phyloP scores from a whole-genome alignment of 805 yeast species.

The Torulaspora gathmanii region DNA sequence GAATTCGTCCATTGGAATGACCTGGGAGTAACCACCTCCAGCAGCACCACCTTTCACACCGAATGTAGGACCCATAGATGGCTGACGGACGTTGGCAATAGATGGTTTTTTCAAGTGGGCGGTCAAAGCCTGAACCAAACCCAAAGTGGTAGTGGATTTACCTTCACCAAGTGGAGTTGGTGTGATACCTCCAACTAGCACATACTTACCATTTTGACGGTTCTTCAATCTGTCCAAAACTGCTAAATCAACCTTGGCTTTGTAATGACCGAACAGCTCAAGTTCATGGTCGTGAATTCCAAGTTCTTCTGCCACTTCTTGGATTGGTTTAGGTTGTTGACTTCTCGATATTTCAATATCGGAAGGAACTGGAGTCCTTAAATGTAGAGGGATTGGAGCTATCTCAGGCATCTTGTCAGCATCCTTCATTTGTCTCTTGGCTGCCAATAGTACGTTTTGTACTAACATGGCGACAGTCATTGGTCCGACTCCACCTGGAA shows the following conservation, averaged over 20 bases:
- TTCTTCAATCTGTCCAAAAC: constrained; percentile 62
- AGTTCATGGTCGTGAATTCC: constrained; percentile 76
- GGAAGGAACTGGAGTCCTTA: constrained; percentile 72
- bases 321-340: constrained; percentile 80
- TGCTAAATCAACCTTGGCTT: constrained; percentile 78
- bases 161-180: constrained; percentile 99
- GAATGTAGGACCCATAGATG: constrained; percentile 97
- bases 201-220: constrained; percentile 72
- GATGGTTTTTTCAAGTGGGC: constrained; percentile 80
- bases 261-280: constrained; percentile 83
- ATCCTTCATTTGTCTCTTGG: constrained; percentile 49
- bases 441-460: constrained; percentile 76
- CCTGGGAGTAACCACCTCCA: constrained; percentile 98
- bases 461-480: constrained; percentile 98
- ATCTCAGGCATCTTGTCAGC: constrained; percentile 43
- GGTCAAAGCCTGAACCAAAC: constrained; percentile 93
- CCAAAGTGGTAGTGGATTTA: constrained; percentile 93
- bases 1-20: constrained; percentile 98
- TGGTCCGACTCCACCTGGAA: constrained; percentile 99
- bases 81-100: constrained; percentile 94
- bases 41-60: constrained; percentile 99
- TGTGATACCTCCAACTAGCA: constrained; percentile 93
- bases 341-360: constrained; percentile 87
- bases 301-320: constrained; percentile 69
- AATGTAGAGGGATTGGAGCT: constrained; percentile 52